These are phyloP conservation scores for Henckelia pumila DNA, from an alignment of 257 asterid species.

Conservation along the genomic window DNA sequence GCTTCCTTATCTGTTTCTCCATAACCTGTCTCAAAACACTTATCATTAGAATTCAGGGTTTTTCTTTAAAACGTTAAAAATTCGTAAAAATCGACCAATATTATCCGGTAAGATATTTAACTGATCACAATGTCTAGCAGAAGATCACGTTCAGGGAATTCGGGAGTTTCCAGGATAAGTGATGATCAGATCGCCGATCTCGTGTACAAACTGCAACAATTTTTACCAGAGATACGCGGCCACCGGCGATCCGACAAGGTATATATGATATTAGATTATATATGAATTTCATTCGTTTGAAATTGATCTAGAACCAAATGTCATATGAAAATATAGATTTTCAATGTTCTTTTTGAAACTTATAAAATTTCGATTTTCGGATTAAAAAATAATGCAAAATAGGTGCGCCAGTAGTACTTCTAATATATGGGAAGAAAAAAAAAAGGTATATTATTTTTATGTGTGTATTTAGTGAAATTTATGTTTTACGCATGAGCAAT, in stretches of 20 bases:
- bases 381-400: neutral
- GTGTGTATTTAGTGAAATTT: neutral
- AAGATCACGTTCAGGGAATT: constrained; percentile 43
- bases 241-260: constrained; percentile 49
- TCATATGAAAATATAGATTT: no score
- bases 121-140: constrained; percentile 46
- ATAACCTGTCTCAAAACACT: constrained; percentile 31
- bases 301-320: neutral
- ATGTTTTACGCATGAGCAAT: neutral
- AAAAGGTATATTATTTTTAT: no score
- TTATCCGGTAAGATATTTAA: neutral
- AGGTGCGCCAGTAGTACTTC: neutral
- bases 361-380: no score
- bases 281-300: no score
- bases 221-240: constrained; percentile 44
- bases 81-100: neutral
- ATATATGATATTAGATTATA: neutral
- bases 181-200: constrained; percentile 52
- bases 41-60: constrained; percentile 9
- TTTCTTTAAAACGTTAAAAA: neutral
- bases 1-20: constrained; percentile 33
- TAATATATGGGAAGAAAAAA: neutral
- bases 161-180: constrained; percentile 34
- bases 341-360: neutral
- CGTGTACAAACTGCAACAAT: constrained; percentile 42